phyloP scores from a whole-genome alignment of 495 filamentous ascomycete genomes.

The Mycothermus thermophilus region DNA sequence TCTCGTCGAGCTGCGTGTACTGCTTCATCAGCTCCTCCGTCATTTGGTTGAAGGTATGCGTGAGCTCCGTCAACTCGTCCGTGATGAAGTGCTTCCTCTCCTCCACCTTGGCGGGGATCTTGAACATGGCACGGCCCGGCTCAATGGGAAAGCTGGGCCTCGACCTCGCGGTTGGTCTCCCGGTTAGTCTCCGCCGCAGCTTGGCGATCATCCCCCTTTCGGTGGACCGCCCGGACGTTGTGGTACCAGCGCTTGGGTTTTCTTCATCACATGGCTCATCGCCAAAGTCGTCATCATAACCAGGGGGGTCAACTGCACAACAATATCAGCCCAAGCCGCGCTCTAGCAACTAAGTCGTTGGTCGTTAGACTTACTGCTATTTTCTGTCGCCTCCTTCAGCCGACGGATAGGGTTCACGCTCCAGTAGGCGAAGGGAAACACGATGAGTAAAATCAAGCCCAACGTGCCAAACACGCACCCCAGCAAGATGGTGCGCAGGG shows the following conservation, averaged over 20 bases:
- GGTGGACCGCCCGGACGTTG: constrained; percentile 23
- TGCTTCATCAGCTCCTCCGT: constrained; percentile 78
- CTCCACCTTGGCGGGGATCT: constrained; percentile 69
- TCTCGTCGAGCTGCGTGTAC: constrained; percentile 68
- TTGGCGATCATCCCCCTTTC: constrained; percentile 25
- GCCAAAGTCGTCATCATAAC: constrained; percentile 37
- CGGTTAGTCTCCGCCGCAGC: constrained; percentile 23
- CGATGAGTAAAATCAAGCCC: constrained; percentile 50
- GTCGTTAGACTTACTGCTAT: no score
- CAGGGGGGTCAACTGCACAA: constrained; percentile 51
- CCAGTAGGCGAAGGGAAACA: constrained; percentile 65
- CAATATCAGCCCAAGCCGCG: no score
- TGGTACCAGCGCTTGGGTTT: constrained; percentile 24
- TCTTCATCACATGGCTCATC: constrained; percentile 29
- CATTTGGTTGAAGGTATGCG: constrained; percentile 85
- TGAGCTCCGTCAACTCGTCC: constrained; percentile 81
- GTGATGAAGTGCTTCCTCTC: constrained; percentile 61
- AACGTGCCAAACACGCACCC: constrained; percentile 74
- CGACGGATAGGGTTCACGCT: constrained; percentile 68
- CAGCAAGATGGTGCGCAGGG: constrained; percentile 61
- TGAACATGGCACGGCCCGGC: constrained; percentile 45
- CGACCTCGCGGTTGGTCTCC: constrained; percentile 10
- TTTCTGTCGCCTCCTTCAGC: constrained; percentile 62
- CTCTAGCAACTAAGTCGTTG: no score
- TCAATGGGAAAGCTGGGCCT: constrained; percentile 30